Evolutionary conservation across 768 basidiomycete species (phyloP), one percentile per base, ranked within the genome.

Genomic region (Termitomyces bulborhizus): DNA sequence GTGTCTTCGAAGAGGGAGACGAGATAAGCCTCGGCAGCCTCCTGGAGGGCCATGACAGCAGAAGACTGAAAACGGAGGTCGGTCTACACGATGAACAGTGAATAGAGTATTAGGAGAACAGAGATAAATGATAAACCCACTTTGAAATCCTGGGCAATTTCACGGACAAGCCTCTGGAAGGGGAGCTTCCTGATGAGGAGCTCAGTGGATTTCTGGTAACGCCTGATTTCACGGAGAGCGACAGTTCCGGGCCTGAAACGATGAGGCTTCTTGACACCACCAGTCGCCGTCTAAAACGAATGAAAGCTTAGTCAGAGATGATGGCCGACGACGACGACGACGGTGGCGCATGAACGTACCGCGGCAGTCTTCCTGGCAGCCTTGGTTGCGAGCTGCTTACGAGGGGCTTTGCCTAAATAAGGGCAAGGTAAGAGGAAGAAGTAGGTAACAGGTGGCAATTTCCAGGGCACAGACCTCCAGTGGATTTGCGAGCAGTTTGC

Each of bases 241-340:
- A 99, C 96, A 62, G 96, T 99, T 80, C 96, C 90, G 64, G 90
- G 90, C 68, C 90, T 84, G 87, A 96, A 98, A 71, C 95, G 82
- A 74, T 98, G 95, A 57, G 95, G 96, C 82, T 98, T 99, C 95
- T 98, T 98, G 66, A 97, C 94, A 85, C 94, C 94, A 76, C 94
- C 94, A 60, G 94, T 88, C 55, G 89, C 83, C 55, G 89, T 81
- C 82, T 85, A 29, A 16, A 26, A 55, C 54, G 45, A 41, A 56
- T 60, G 57, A 56, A 34, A 51, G 43, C 44, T 60, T 54, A 54
- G 63, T 56, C 53, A 49, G 58, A 60, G 60, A 60, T 55, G 64
- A 63, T 46, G 54, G 58, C 58, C 62, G 60, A 62, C 60, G 66
- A 56, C 60, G 60, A 63, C 60, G 59, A 68, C 64, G 60, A 65